Conservation (phyloP, 768 basidiomycete species). For the Boletus insuetus region DNA sequence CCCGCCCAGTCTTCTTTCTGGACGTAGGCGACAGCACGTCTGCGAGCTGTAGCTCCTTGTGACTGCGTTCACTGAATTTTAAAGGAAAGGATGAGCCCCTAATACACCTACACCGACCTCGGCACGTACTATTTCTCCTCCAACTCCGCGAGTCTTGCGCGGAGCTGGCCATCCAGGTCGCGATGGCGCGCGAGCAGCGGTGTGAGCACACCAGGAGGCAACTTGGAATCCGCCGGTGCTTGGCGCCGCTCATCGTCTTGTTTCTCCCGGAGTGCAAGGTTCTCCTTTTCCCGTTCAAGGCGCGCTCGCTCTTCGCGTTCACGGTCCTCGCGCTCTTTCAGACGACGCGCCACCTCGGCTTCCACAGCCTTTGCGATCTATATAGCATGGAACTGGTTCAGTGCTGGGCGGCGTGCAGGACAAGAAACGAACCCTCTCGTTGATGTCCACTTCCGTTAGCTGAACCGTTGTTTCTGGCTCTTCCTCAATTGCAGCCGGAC, state of each 20-base stretch:
- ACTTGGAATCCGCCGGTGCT: conserved; percentile 9
- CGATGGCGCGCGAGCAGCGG: conserved; percentile 62
- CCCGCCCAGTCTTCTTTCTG: conserved; percentile 78
- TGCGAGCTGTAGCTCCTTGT: conserved; percentile 57
- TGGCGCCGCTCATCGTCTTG: conserved; percentile 9
- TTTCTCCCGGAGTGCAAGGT: conserved; percentile 16
- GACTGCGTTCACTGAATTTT: conserved; percentile 54
- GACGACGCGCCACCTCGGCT: conserved; percentile 64
- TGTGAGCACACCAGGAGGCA: conserved; percentile 47
- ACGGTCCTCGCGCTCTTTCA: conserved; percentile 44
- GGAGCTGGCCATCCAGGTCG: conserved; percentile 68
- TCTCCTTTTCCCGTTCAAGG: conserved; percentile 27
- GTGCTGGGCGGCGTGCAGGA: not conserved
- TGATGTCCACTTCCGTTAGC: conserved; percentile 69
- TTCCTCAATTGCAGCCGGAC: conserved; percentile 16
- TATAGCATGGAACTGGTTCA: conserved; percentile 22
- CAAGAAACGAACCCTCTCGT: conserved; percentile 52
- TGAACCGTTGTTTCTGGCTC: conserved; percentile 16
- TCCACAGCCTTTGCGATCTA: conserved; percentile 76
- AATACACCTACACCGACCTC: not conserved
- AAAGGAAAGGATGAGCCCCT: conserved; percentile 11
- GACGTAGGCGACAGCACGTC: conserved; percentile 69
- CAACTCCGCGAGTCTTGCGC: conserved; percentile 60
- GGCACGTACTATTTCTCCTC: conserved; percentile 70
- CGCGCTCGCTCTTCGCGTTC: conserved; percentile 33